These are phyloP conservation scores for Chamaecrista fasciculata DNA, from an alignment of 306 rosid species.

Conservation along the genomic window DNA sequence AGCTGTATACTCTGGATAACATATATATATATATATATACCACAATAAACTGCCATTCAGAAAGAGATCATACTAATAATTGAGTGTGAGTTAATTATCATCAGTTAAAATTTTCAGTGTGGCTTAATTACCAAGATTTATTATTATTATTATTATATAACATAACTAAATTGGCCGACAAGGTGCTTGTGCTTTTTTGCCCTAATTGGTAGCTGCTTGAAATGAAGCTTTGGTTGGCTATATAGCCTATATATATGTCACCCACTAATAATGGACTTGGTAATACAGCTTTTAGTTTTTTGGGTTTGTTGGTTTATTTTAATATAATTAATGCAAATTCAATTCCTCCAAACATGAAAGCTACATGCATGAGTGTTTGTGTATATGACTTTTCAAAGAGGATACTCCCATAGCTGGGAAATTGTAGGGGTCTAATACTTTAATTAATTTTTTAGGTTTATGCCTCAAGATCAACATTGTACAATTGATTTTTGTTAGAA, in stretches of 20 bases:
- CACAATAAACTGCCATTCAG: conserved; percentile 25
- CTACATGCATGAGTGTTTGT: too few species aligned
- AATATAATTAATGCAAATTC: conserved; percentile 16
- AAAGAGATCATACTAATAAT: background rate
- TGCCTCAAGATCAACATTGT: too few species aligned
- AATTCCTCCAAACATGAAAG: conserved; percentile 2
- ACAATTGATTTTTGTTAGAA: too few species aligned
- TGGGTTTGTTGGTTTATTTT: background rate
- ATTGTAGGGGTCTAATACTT: background rate
- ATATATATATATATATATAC: background rate
- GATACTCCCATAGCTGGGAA: background rate
- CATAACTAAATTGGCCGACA: conserved; percentile 21
- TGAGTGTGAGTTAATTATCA: background rate
- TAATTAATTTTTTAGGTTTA: background rate
- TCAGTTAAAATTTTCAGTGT: background rate
- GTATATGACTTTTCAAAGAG: conserved; percentile 20
- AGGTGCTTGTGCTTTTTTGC: conserved; percentile 7
- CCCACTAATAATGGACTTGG: background rate
- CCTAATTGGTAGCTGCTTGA: conserved; percentile 12
- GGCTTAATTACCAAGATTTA: conserved; percentile 18
- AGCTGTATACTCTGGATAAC: background rate
- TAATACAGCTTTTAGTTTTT: background rate
- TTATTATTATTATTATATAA: too few species aligned
- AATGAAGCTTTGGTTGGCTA: conserved; percentile 25
- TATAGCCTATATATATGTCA: too few species aligned